Percentiles rank a stretch among this genome's conserved stretches.
These are phyloP conservation scores for Raffaelea ambrosiae DNA, from an alignment of 2,329 filamentous ascomycete species.

Conservation along the genomic window DNA sequence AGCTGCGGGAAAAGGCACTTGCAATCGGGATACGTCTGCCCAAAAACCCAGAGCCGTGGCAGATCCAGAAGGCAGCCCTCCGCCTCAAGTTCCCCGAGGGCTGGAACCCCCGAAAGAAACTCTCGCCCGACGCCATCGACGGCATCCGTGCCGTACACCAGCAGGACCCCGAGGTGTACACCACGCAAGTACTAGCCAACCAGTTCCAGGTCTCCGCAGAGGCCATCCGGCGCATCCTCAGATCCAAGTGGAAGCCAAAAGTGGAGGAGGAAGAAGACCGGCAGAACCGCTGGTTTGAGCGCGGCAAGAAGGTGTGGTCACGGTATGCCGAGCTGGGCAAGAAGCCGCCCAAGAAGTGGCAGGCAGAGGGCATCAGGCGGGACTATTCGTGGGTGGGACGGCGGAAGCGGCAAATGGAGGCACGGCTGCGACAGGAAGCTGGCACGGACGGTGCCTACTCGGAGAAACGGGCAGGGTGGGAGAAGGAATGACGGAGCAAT, in stretches of 20 bases:
- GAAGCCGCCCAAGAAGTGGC: slow-evolving; percentile 55
- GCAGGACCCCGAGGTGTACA: slow-evolving; percentile 69
- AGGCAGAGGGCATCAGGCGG: slow-evolving; percentile 34
- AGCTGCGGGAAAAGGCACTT: not conserved
- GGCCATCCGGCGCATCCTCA: slow-evolving; percentile 78
- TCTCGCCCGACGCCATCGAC: slow-evolving; percentile 88
- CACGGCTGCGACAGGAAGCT: too few species aligned
- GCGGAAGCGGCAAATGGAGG: slow-evolving; percentile 3
- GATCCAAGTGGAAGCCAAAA: slow-evolving; percentile 62
- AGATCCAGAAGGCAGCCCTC: slow-evolving; percentile 64
- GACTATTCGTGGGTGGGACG: slow-evolving; percentile 12
- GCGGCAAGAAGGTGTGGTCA: slow-evolving; percentile 52
- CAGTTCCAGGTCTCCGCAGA: slow-evolving; percentile 85
- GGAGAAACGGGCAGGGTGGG: too few species aligned
- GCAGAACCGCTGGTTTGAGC: slow-evolving; percentile 52
- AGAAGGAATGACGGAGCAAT: too few species aligned
- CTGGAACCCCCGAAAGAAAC: slow-evolving; percentile 75
- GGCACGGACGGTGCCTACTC: too few species aligned
- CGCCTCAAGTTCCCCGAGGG: slow-evolving; percentile 70
- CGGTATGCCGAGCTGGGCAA: slow-evolving; percentile 50
- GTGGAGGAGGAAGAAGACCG: slow-evolving; percentile 47
- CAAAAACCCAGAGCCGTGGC: slow-evolving; percentile 44
- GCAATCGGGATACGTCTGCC: not conserved
- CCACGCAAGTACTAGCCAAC: slow-evolving; percentile 61
- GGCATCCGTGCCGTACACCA: slow-evolving; percentile 77